These are phyloP conservation scores for Fonsecaea monophora DNA, from an alignment of 2,329 filamentous ascomycete species.

Conservation along the genomic window DNA sequence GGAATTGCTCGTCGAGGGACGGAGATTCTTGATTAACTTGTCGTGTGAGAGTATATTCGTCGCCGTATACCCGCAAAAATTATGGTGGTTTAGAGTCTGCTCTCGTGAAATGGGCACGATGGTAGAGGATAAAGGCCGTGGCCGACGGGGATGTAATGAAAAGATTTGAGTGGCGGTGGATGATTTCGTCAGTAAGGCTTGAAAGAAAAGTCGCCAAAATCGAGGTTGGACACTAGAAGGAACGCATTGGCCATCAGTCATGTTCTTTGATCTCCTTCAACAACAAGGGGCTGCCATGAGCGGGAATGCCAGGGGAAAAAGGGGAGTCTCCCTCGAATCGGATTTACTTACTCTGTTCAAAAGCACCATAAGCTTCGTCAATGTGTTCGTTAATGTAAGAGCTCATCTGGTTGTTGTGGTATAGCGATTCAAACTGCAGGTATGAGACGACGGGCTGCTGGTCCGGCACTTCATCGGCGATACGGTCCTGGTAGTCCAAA, in stretches of 20 bases:
- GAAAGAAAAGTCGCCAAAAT: constrained; percentile 25
- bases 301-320: neutral
- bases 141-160: too few species aligned
- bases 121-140: too few species aligned
- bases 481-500: constrained; percentile 2
- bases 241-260: neutral
- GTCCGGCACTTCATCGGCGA: constrained; percentile 3
- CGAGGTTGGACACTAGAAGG: constrained; percentile 24
- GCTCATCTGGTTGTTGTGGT: constrained; percentile 16
- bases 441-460: constrained; percentile 23
- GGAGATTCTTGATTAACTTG: too few species aligned
- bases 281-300: neutral
- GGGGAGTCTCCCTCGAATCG: too few species aligned
- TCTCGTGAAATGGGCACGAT: too few species aligned
- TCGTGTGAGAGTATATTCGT: too few species aligned
- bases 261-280: neutral
- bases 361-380: constrained; percentile 29
- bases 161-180: too few species aligned
- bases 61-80: too few species aligned
- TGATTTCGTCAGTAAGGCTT: constrained; percentile 4
- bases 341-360: constrained; percentile 24
- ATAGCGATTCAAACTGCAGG: constrained; percentile 25
- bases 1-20: too few species aligned
- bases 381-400: constrained; percentile 21
- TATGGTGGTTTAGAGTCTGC: too few species aligned